phyloP scores from a whole-genome alignment of 441 rosid genomes.

The Populus hybrid region DNA sequence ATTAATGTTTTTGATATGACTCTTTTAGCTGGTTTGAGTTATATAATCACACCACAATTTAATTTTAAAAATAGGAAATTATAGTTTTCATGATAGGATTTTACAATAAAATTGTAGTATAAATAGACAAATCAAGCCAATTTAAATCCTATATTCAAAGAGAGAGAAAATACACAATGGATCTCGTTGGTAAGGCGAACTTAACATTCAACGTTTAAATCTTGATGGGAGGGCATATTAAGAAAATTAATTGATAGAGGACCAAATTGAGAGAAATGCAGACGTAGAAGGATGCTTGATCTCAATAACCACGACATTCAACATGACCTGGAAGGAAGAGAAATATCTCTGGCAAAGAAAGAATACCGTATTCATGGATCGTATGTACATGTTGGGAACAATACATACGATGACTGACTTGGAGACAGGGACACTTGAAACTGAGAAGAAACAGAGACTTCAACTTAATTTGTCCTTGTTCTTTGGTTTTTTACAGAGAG shows the following conservation, averaged over 20 bases:
- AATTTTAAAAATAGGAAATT: neutral
- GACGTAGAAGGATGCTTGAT: neutral
- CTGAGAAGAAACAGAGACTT: conserved; percentile 17
- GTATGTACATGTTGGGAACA: neutral
- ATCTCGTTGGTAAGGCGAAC: neutral
- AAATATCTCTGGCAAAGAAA: neutral
- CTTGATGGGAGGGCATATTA: too few species aligned
- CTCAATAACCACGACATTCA: neutral
- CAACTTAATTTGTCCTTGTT: neutral
- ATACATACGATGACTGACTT: neutral
- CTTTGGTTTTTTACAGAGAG: conserved; percentile 7
- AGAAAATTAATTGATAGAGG: too few species aligned
- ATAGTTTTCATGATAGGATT: neutral
- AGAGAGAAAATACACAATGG: neutral
- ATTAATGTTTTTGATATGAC: neutral
- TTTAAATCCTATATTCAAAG: neutral
- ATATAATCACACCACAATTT: neutral
- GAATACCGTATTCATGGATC: neutral
- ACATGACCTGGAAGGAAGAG: neutral
- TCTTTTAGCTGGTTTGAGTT: neutral
- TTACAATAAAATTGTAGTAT: too few species aligned
- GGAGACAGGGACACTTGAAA: conserved; percentile 17
- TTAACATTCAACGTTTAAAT: neutral
- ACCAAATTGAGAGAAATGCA: neutral
- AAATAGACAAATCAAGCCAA: too few species aligned